Base-by-base conservation (phyloP, 1,139 yeast genomes). In the Candida labiduridarum region DNA sequence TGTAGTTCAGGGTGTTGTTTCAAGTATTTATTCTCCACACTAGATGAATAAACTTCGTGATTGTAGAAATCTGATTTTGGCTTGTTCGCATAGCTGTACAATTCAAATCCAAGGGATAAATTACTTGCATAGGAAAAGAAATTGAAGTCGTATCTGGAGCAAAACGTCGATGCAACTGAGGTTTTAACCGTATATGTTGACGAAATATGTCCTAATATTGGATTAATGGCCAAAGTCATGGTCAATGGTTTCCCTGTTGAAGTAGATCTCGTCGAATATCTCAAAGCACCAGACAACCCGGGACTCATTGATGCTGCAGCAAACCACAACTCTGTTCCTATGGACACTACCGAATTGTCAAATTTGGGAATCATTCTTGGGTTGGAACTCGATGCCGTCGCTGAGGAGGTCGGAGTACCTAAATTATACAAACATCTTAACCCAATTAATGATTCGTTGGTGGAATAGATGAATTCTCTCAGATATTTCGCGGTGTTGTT, bases 281-380 rank as follows among this genome's bases (percentile, higher is more conserved):
- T 72, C 50, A 90, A 67, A 0, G 96, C 95, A 0, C 96, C 82
- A 0, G 97, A 89, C 19, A 94, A 57, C 0, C 94, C 95, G 0
- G 96, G 96, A 55, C 94, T 86, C 79, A 90, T 86, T 48, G 89
- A 85, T 50, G 82, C 68, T 1, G 92, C 84, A 0, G 97, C 97
- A 59, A 89, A 88, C 92, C 96, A 95, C 10, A 91, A 59, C 66
- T 95, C 99, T 7, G 89, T 81, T 0, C 99, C 99, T 1, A 90
- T 60, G 0, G 94, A 85, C 2, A 85, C 77, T 52, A 79, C 80
- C 22, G 79, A 74, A 51, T 76, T 74, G 52, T 74, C 79, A 48
- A 74, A 71, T 52, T 73, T 71, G 36, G 79, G 77, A 7, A 72
- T 66, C 44, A 67, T 48, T 9, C 45, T 47, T 14, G 54, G 51